Evolutionary conservation across 2,329 filamentous ascomycete species (phyloP), one percentile per base, ranked within the genome.

Genomic region (Botrytis pseudocinerea): DNA sequence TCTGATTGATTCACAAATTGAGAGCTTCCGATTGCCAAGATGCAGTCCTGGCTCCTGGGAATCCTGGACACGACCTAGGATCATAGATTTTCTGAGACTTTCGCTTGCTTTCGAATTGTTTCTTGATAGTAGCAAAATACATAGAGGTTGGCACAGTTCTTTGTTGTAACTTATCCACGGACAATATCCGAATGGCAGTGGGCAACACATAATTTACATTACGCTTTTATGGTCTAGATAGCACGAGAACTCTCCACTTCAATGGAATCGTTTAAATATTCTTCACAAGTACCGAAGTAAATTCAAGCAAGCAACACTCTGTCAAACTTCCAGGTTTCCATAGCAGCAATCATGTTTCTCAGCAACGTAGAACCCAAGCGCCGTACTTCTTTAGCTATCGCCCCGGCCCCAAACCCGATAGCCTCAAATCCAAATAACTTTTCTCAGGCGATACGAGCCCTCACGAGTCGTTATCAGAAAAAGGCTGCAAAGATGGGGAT

Each of bases 401-500:
- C 48, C 22, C 54, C 48, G 1, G 20, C 10, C 51, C 42, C 10
- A 1, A 44, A 25, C 1, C n/a, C 8, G n/a, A 40, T 44, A 14
- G 10, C 16, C 18, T 32, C 38, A 5, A 69, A 40, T 16, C 10
- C n/a, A 18, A 18, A 25, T 3, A 32, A 57, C 22, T 69, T 42
- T 32, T 38, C 65, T 32, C 48, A 48, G 4, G 35, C 6, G 3
- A 28, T 32, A 32, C 38, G n/a, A 40, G 65, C 65, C 18, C 48
- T 57, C 38, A 69, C 38, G 14, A 6, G 48, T 16, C 48, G n/a
- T 42, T 69, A 44, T 10, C 25, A 28, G n/a, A 5, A 42, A 20
- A 69, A 69, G n/a, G 48, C 38, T 28, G 65, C 65, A 1, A 69
- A 69, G 16, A 69, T 16, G n/a, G 48, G 38, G 6, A 32, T 68